Percentiles rank a stretch among this genome's conserved stretches.
phyloP scores from a whole-genome alignment of 139 green algal genomes.

The Chlamydomonas sp. region DNA sequence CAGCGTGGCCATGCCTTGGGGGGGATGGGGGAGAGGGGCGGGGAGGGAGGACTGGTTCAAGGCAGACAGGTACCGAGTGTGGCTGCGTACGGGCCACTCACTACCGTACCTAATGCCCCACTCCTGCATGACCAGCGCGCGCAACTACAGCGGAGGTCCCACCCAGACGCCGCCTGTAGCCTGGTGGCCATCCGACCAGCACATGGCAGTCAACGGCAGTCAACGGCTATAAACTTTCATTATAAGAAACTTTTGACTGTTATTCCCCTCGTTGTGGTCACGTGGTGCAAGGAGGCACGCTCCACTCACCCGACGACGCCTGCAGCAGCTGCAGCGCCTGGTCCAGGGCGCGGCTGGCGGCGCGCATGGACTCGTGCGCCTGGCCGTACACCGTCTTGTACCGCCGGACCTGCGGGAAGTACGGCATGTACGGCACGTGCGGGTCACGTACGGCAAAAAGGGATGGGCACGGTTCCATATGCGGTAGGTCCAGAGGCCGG shows the following conservation, averaged over 20 bases:
- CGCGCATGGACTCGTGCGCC: constrained; percentile 3
- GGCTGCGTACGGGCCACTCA: not conserved
- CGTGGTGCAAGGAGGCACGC: not conserved
- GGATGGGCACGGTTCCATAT: too few relatives aligned
- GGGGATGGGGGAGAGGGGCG: not conserved
- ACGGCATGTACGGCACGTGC: too few relatives aligned
- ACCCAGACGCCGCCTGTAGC: not conserved
- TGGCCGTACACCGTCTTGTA: constrained; percentile 13
- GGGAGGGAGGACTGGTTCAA: not conserved
- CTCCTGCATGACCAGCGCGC: not conserved
- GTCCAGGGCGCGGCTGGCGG: not conserved
- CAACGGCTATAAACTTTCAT: not conserved
- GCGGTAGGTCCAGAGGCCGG: too few relatives aligned
- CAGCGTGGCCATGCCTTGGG: not conserved
- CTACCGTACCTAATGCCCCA: not conserved
- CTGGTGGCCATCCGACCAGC: not conserved
- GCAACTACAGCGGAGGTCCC: not conserved
- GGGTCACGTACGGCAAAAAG: too few relatives aligned
- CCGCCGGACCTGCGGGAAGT: not conserved
- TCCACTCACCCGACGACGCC: not conserved
- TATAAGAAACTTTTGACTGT: not conserved
- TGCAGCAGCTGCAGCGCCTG: not conserved
- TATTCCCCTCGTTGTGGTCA: not conserved
- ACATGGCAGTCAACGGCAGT: not conserved
- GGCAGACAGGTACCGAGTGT: not conserved